Percentiles rank a stretch among this genome's conserved stretches.
Conservation (phyloP, 805 yeast species). For the Pichia gijzeniarum region DNA sequence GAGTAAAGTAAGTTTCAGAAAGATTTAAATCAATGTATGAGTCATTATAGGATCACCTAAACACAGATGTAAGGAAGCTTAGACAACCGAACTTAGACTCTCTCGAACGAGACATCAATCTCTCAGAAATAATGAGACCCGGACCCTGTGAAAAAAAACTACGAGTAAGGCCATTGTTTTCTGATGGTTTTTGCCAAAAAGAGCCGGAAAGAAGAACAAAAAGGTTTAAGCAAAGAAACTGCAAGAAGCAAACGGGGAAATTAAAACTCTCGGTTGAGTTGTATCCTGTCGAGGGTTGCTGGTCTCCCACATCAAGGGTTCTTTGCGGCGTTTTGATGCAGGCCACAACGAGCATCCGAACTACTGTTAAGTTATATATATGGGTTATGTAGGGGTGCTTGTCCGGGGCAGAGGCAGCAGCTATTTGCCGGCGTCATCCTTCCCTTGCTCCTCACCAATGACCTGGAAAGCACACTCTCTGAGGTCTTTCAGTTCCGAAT, state of each 20-base stretch:
- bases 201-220: not conserved
- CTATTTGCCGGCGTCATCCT: not conserved
- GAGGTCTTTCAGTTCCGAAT: constrained; percentile 44
- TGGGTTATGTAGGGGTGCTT: too few species aligned
- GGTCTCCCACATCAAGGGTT: too few species aligned
- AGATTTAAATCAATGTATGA: constrained; percentile 2
- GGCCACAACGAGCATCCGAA: too few species aligned
- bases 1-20: too few species aligned
- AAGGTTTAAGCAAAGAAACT: not conserved
- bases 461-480: constrained; percentile 42
- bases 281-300: too few species aligned
- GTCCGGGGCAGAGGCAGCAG: not conserved
- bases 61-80: constrained; percentile 2
- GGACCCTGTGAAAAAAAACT: not conserved
- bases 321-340: too few species aligned
- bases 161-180: constrained; percentile 11
- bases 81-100: constrained; percentile 12
- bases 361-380: too few species aligned
- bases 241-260: too few species aligned
- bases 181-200: constrained; percentile 9
- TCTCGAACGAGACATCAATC: not conserved
- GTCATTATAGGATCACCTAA: constrained; percentile 11
- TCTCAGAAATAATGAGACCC: constrained; percentile 13
- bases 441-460: constrained; percentile 4
- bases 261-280: too few species aligned